Percentiles rank a stretch among this genome's conserved stretches.
phyloP scores from a whole-genome alignment of 306 rosid genomes.

The Betula pendula region DNA sequence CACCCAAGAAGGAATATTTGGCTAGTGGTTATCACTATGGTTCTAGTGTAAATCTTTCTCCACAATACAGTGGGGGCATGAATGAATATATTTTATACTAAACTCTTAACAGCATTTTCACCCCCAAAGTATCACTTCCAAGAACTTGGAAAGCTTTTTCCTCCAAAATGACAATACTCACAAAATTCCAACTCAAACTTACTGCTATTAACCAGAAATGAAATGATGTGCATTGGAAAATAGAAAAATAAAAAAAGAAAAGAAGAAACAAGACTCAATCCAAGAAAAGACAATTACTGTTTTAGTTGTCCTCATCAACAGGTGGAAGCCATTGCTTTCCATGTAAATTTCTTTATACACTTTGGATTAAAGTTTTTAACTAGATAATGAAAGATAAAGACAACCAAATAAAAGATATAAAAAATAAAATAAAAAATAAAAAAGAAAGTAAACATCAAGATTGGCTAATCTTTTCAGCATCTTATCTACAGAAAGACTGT shows the following conservation, averaged over 20 bases:
- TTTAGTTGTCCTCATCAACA: conserved; percentile 8
- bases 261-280: too few species aligned
- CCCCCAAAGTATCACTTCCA: too few species aligned
- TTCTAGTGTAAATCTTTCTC: too few species aligned
- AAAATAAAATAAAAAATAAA: not conserved
- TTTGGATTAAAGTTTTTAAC: not conserved
- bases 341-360: not conserved
- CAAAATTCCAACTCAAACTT: not conserved
- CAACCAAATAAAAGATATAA: too few species aligned
- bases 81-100: too few species aligned
- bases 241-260: too few species aligned
- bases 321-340: not conserved
- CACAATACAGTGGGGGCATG: too few species aligned
- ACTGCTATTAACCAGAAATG: not conserved
- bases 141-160: not conserved
- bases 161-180: not conserved
- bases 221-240: not conserved
- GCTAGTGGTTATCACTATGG: too few species aligned
- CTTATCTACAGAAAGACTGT: too few species aligned
- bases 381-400: not conserved
- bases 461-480: too few species aligned
- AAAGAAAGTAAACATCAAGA: not conserved
- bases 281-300: not conserved
- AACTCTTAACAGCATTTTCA: too few species aligned
- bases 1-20: too few species aligned